Evolutionary conservation across 1,284 basidiomycete genomes (phyloP).

Genomic region (Heimioporus retisporus): DNA sequence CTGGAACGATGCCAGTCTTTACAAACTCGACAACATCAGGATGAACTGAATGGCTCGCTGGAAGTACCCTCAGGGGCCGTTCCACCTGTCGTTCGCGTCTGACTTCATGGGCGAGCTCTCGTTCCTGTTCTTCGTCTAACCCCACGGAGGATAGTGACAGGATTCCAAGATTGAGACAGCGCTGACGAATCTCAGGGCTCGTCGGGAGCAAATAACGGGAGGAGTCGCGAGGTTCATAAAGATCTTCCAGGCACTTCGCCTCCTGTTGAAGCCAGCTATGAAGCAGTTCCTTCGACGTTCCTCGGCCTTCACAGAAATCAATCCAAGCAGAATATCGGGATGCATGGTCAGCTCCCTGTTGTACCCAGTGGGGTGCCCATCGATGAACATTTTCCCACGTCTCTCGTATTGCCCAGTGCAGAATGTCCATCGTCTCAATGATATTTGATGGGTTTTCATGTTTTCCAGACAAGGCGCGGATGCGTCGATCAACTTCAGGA

Average conservation of each 20-base stretch:
- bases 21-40: constrained; percentile 25
- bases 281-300: constrained; percentile 24
- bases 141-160: constrained; percentile 17
- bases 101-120: constrained; percentile 23
- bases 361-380: too few species aligned
- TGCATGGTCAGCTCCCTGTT: constrained; percentile 55
- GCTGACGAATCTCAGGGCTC: constrained; percentile 39
- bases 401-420: too few species aligned
- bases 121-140: constrained; percentile 58
- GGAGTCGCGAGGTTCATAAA: constrained; percentile 41
- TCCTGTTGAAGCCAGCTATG: constrained; percentile 29
- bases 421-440: too few species aligned
- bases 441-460: too few species aligned
- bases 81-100: constrained; percentile 51
- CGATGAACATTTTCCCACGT: too few species aligned
- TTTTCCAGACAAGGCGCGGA: too few species aligned
- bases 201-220: constrained; percentile 2
- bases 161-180: constrained; percentile 21
- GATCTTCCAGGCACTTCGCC: too few species aligned
- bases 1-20: constrained; percentile 23
- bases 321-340: constrained; percentile 46
- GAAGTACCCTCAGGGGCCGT: constrained; percentile 34
- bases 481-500: too few species aligned
- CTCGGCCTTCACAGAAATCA: constrained; percentile 17
- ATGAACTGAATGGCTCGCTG: constrained; percentile 30